Conservation (phyloP, 1,139 yeast genomes). For the Blastobotrys capitulatus region DNA sequence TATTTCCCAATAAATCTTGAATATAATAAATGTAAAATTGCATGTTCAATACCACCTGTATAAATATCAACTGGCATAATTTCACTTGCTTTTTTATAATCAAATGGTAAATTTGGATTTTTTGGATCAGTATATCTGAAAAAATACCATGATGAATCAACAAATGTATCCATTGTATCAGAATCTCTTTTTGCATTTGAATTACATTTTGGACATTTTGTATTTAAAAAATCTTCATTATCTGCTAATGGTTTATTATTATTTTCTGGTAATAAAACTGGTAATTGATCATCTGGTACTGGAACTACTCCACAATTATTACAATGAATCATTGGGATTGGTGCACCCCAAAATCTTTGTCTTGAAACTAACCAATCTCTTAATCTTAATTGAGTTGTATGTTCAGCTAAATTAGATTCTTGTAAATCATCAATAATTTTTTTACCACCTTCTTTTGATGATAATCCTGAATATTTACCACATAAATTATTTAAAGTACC, state of each 20-base stretch:
- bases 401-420: constrained; percentile 38
- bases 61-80: constrained; percentile 83
- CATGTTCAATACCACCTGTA: constrained; percentile 95
- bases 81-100: constrained; percentile 44
- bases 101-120: constrained; percentile 52
- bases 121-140: constrained; percentile 76
- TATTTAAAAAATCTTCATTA: constrained; percentile 63
- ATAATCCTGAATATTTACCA: constrained; percentile 48
- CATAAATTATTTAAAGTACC: constrained; percentile 52
- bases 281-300: constrained; percentile 80
- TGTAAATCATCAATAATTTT: constrained; percentile 42
- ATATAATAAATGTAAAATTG: constrained; percentile 82
- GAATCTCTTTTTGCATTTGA: constrained; percentile 78
- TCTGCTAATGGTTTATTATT: constrained; percentile 71
- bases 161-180: constrained; percentile 97
- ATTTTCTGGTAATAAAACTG: constrained; percentile 69
- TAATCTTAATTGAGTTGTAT: constrained; percentile 53
- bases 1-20: constrained; percentile 82
- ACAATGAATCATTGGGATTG: constrained; percentile 92
- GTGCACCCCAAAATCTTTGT: constrained; percentile 98
- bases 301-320: constrained; percentile 79
- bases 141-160: constrained; percentile 96
- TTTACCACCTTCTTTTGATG: constrained; percentile 47
- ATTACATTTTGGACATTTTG: constrained; percentile 78
- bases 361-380: constrained; percentile 94